Evolutionary conservation across 2,329 filamentous ascomycete species (phyloP).

Genomic region (Colletotrichum sublineola): DNA sequence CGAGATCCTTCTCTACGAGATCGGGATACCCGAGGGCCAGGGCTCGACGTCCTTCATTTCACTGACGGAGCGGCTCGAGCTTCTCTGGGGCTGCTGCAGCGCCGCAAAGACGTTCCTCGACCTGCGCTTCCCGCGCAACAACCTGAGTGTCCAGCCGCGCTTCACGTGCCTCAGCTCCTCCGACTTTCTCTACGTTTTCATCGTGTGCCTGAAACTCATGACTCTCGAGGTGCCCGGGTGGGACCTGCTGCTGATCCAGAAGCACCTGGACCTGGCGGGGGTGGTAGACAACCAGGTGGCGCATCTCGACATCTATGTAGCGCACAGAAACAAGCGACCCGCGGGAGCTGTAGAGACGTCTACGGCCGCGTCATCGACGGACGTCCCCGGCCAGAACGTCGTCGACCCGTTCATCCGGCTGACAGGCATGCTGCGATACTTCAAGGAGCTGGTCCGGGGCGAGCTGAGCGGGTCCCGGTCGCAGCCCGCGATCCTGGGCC

Average conservation of each 20-base stretch:
- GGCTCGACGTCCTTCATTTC: constrained; percentile 50
- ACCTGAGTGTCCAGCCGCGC: constrained; percentile 51
- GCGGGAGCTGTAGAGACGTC: background rate
- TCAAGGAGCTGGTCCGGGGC: constrained; percentile 41
- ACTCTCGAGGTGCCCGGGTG: constrained; percentile 61
- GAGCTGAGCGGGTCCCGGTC: constrained; percentile 29
- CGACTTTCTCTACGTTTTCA: constrained; percentile 62
- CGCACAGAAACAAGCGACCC: constrained; percentile 42
- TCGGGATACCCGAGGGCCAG: constrained; percentile 57
- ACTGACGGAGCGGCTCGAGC: constrained; percentile 56
- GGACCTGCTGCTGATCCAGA: constrained; percentile 55
- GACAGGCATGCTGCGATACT: constrained; percentile 41
- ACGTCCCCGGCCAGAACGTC: constrained; percentile 21
- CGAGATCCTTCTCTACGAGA: constrained; percentile 62
- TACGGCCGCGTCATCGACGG: background rate
- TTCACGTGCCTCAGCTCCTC: constrained; percentile 60
- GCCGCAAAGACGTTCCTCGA: constrained; percentile 58
- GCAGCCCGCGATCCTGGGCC: constrained; percentile 22
- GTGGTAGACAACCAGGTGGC: constrained; percentile 49
- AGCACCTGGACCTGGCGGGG: constrained; percentile 53
- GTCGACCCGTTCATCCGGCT: constrained; percentile 43
- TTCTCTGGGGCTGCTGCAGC: constrained; percentile 61
- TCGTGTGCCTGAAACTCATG: constrained; percentile 62
- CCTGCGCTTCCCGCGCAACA: constrained; percentile 48
- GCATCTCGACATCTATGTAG: constrained; percentile 49